Evolutionary conservation across 768 basidiomycete genomes (phyloP).

Genomic region (Leccinum truebloodii): DNA sequence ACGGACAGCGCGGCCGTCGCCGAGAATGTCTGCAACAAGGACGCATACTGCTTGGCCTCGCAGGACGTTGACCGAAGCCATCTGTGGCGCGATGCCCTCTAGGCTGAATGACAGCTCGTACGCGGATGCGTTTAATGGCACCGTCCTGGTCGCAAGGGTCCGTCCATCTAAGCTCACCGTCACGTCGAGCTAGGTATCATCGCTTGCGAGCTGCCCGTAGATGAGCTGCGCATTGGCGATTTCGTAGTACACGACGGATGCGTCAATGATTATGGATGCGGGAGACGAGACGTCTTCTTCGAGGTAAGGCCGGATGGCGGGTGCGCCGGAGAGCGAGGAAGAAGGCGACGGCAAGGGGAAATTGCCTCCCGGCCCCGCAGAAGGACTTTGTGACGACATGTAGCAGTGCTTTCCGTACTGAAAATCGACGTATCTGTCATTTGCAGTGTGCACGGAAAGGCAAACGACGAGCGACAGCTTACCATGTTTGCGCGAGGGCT

Average conservation of each 20-base stretch:
- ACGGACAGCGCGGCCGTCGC: conserved; percentile 48
- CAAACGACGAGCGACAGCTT: neutral
- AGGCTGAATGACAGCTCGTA: conserved; percentile 52
- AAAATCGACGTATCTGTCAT: neutral
- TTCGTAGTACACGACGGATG: conserved; percentile 47
- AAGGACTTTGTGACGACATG: conserved; percentile 42
- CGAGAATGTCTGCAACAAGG: conserved; percentile 44
- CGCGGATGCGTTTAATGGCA: conserved; percentile 54
- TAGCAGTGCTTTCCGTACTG: conserved; percentile 61
- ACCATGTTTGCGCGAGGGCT: conserved; percentile 33
- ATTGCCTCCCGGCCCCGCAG: conserved; percentile 48
- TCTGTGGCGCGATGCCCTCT: conserved; percentile 44
- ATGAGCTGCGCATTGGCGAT: conserved; percentile 51
- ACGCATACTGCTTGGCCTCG: conserved; percentile 26
- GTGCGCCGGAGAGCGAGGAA: conserved; percentile 54
- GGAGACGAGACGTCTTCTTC: conserved; percentile 49
- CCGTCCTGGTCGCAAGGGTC: conserved; percentile 41
- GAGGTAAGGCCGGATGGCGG: conserved; percentile 60
- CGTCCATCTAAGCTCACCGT: conserved; percentile 49
- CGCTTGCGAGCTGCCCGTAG: conserved; percentile 19
- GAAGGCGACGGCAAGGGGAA: conserved; percentile 43
- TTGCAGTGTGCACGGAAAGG: neutral
- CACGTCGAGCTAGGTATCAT: conserved; percentile 35
- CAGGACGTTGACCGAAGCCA: conserved; percentile 15
- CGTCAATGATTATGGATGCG: conserved; percentile 52